Base-by-base conservation (phyloP, 2,329 filamentous ascomycete genomes). In the Scopulariopsis brevicaulis region DNA sequence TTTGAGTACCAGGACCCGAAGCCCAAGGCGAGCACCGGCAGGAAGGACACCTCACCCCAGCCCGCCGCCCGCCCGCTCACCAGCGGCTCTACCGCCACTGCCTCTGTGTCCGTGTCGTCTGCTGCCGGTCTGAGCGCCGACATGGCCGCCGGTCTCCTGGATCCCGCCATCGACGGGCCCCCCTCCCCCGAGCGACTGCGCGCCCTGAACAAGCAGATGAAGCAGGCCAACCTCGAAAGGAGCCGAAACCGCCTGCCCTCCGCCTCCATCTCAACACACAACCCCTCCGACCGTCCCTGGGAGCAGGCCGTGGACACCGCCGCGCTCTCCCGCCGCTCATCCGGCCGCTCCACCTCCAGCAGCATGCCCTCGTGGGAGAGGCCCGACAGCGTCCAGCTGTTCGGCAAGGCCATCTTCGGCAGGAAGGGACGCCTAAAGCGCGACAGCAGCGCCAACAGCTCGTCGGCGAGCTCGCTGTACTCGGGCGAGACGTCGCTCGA, bases 141-240 rank as follows among this genome's bases (percentile, higher is more conserved):
- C 10, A 50, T 73, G 54, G 65, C 71, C 60, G 76, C 79, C 40
- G 40, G 40, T 59, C 72, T 80, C 57, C 69, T 85, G 59, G 81
- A 78, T 59, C 81, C 82, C 54, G 77, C 82, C 60, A 70, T 85
- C 58, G 80, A 85, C 63, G 79, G 80, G 20, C 82, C 82, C 48
- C 81, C 82, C 0, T 85, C 82, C 37, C 80, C 83, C 32, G 78
- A 82, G 64, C 76, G 76, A 61, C 76, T 84, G 63, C 78, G 82
- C 62, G 79, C 79, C 59, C 72, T 84, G 56, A 83, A 74, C 67
- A 78, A 79, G 66, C 79, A 84, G 69, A 77, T 83, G 75, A 82
- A 77, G 67, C 74, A 76, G 65, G 73, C 75, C 25, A 71, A 74
- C 57, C 67, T 69, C 60, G 76, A 77, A 12, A 77, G 72, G 63